Conservation (phyloP, 352 stramenopile genomes). For the Phytopythium litorale region DNA sequence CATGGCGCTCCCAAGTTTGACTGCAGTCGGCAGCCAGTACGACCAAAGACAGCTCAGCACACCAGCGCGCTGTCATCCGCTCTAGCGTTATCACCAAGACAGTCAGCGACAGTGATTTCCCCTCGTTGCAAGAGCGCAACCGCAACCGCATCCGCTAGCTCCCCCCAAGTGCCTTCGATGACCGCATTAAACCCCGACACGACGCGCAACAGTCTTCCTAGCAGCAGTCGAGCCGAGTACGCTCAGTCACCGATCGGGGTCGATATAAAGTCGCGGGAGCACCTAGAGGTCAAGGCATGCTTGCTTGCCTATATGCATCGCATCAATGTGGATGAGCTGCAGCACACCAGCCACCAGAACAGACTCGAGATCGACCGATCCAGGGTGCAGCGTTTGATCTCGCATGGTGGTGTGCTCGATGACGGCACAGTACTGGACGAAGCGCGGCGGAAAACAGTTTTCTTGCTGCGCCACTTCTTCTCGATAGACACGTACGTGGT, state of each 20-base stretch:
- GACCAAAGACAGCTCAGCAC: not conserved
- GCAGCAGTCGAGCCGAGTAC: not conserved
- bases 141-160: not conserved
- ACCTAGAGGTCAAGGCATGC: slow-evolving; percentile 66
- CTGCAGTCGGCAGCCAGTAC: not conserved
- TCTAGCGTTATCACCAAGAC: not conserved
- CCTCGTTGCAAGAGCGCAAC: not conserved
- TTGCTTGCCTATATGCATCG: slow-evolving; percentile 62
- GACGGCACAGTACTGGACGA: slow-evolving; percentile 43
- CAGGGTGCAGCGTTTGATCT: slow-evolving; percentile 42
- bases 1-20: not conserved
- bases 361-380: slow-evolving; percentile 30
- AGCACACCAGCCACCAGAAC: slow-evolving; percentile 33
- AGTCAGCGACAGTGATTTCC: not conserved
- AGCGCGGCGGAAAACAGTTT: slow-evolving; percentile 59
- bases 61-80: not conserved
- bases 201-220: too few species aligned
- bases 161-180: not conserved
- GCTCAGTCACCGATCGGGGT: not conserved
- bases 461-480: slow-evolving; percentile 74
- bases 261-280: slow-evolving; percentile 31
- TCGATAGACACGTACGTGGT: slow-evolving; percentile 26
- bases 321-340: slow-evolving; percentile 53
- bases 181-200: too few species aligned
- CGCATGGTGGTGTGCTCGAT: slow-evolving; percentile 26